Evolutionary conservation across 768 basidiomycete species (phyloP), one percentile per base, ranked within the genome.

Genomic region (Gelatoporia subvermispora): DNA sequence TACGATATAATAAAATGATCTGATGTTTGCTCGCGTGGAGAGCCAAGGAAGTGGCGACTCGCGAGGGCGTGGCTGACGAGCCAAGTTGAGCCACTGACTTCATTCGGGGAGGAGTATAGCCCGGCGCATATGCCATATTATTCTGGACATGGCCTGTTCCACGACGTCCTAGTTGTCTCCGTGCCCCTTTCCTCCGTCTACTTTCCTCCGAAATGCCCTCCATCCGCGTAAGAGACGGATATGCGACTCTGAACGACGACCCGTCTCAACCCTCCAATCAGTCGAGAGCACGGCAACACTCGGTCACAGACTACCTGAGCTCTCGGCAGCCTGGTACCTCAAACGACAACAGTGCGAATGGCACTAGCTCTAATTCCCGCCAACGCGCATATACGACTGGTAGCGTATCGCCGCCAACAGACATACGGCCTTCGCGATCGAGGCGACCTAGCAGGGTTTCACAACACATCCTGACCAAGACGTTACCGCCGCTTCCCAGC

Each of bases 171-270:
- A 24, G 21, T 47, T 44, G 40, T 23, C 53, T 24, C 35, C 25
- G 42, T 18, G 40, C 35, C 34, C 36, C 28, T 13, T 31, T 24
- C 50, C 17, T 23, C 43, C 35, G 35, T 22, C 28, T 39, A 49
- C 10, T 15, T 45, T 24, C 41, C 35, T 38, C 31, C 48, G 43
- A 44, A 23, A 77, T 78, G 75, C 75, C 77, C 34, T 79, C 78
- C 35, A 67, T 79, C 47, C 70, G 74, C 56, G 67, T 79, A 45
- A 72, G 64, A 60, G 55, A 57, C 25, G 56, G 58, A 42, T 65
- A 62, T 54, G 41, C 49, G 10, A 34, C 36, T 43, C 52, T 65
- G 35, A 34, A 41, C 42, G 57, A 62, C 36, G 37, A 35, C 20
- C 34, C 23, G 16, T 25, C 35, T 2, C 49, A 55, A 5, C n/a